Conservation (phyloP, 257 asterid species). For the Mitragyna speciosa region DNA sequence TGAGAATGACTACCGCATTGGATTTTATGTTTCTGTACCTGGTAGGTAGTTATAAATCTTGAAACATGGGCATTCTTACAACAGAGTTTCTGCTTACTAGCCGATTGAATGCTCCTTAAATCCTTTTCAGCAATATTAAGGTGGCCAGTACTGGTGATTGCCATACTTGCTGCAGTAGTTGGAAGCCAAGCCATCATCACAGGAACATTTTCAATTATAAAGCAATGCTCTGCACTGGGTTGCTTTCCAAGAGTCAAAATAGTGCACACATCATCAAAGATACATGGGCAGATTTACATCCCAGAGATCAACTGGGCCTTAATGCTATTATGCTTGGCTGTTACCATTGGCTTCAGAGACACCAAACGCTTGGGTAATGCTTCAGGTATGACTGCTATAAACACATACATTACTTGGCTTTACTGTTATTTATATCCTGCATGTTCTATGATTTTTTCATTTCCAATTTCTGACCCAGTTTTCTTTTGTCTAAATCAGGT, state of each 20-base stretch:
- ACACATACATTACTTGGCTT: too few species aligned
- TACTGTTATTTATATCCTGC: not conserved
- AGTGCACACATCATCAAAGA: constrained; percentile 79
- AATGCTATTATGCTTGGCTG: constrained; percentile 83
- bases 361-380: constrained; percentile 85
- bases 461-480: not conserved
- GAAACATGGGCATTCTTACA: not conserved
- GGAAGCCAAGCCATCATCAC: constrained; percentile 98
- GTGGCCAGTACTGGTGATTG: constrained; percentile 92
- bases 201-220: constrained; percentile 87
- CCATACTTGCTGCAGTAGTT: constrained; percentile 90
- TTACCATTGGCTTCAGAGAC: constrained; percentile 88
- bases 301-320: constrained; percentile 90
- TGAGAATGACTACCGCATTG: constrained; percentile 45
- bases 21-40: constrained; percentile 88
- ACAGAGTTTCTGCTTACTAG: not conserved
- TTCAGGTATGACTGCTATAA: constrained; percentile 54
- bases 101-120: not conserved
- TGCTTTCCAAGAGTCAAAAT: constrained; percentile 88
- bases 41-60: constrained; percentile 37
- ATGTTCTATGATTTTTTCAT: not conserved
- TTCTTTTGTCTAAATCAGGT: constrained; percentile 42
- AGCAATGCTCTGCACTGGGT: constrained; percentile 86
- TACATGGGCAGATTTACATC: constrained; percentile 92
- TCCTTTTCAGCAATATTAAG: constrained; percentile 40